Base-by-base conservation (phyloP, 225 moss, liverwort and hornwort genomes). In the Physcomitrellopsis africana region DNA sequence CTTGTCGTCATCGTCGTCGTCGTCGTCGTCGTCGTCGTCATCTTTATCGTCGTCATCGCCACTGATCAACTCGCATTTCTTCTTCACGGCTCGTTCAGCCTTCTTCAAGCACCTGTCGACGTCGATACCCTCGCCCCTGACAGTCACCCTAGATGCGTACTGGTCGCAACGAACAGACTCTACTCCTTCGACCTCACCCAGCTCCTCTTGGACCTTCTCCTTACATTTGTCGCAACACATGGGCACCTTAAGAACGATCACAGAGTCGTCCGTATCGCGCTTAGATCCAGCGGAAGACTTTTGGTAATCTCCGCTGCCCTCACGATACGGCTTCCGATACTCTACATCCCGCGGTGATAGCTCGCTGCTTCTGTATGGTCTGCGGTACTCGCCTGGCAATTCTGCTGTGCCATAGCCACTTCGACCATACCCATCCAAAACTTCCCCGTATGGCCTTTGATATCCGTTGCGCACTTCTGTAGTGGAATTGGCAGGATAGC, bases 141-240 rank as follows among this genome's bases (percentile, higher is more conserved):
- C 56, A 0, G 69, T 76, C 11, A 84, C 84, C 8, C 82, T 70
- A 9, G 79, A 77, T 29, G 80, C 81, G 5, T 63, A n/a, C 3
- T 74, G 74, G 64, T 87, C 82, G 51, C 77, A 82, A 14, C 63
- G 61, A 1, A 87, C 56, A 9, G 22, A 51, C 3, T 72, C 79
- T 22, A 87, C 87, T 32, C 87, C 87, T 0, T 82, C 71, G 0
- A 84, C 66, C 27, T 87, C 84, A 8, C 9, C 3, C 1, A 87
- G 52, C 56, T 77, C 82, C 69, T 87, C 87, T 10, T 65, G 17
- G 29, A 87, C 87, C 60, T 87, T 87, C 84, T 84, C 87, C 72
- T 70, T 58, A 72, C 87, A 84, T 22, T 82, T 87, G 8, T 51
- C 41, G 70, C 84, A 87, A 51, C 87, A 84, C 87, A 87, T 87